These are phyloP conservation scores for Phialophora macrospora DNA, from an alignment of 2,329 filamentous ascomycete species.

Conservation along the genomic window DNA sequence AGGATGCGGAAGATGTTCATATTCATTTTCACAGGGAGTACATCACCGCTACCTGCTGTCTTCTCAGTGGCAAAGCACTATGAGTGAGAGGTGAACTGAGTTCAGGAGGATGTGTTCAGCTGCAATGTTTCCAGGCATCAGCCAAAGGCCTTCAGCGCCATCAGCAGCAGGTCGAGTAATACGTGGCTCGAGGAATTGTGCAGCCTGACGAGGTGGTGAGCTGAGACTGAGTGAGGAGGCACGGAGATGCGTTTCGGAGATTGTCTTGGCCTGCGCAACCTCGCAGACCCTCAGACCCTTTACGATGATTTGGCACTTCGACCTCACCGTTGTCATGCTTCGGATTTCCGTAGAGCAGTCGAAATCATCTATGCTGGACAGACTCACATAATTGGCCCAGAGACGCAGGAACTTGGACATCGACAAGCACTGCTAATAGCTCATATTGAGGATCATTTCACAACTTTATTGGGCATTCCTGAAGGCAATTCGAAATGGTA, in stretches of 20 bases:
- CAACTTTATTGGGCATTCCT: not conserved
- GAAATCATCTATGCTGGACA: not conserved
- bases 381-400: not conserved
- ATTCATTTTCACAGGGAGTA: constrained; percentile 36
- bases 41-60: constrained; percentile 3
- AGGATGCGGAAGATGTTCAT: constrained; percentile 72
- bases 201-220: constrained; percentile 10
- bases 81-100: not conserved
- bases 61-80: not conserved
- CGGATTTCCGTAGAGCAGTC: not conserved
- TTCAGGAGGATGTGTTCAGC: not conserved
- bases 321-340: not conserved
- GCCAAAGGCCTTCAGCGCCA: not conserved
- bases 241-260: not conserved
- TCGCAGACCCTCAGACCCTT: not conserved
- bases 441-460: not conserved
- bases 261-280: not conserved
- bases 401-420: not conserved
- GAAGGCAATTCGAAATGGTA: not conserved
- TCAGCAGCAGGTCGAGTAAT: not conserved
- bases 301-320: not conserved
- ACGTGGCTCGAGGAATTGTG: constrained; percentile 5
- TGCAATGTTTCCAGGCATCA: constrained; percentile 1
- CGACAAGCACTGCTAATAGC: not conserved
- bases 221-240: not conserved